phyloP scores from a whole-genome alignment of 2,329 filamentous ascomycete species.

The Catunica adiposa region DNA sequence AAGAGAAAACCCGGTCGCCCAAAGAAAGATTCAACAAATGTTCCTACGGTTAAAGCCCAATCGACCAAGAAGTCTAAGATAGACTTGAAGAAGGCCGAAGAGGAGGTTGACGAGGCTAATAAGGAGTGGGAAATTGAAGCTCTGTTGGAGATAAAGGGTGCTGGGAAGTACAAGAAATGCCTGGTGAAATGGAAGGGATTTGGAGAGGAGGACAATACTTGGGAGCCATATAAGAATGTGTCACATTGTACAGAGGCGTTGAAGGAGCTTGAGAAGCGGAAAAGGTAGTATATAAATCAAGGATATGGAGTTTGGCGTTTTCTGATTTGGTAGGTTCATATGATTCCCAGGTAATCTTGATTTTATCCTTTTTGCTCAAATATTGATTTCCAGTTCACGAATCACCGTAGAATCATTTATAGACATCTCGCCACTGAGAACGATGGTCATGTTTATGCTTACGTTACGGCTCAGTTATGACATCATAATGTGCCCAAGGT shows the following conservation, averaged over 20 bases:
- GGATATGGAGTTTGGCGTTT: background rate
- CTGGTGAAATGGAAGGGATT: conserved; percentile 39
- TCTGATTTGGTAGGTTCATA: no score
- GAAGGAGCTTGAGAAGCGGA: conserved; percentile 22
- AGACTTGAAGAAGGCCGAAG: no score
- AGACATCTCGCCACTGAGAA: no score
- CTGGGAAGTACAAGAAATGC: conserved; percentile 27
- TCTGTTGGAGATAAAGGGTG: conserved; percentile 27
- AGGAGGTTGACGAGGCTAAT: conserved; percentile 9
- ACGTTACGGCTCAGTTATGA: no score
- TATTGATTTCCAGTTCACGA: no score
- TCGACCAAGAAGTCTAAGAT: no score
- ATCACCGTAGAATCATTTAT: no score
- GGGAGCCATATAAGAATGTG: conserved; percentile 36
- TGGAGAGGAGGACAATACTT: conserved; percentile 29
- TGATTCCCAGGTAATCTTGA: no score
- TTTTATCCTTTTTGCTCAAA: no score
- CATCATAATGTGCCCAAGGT: no score
- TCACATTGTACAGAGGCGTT: conserved; percentile 24
- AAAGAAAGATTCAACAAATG: conserved; percentile 15
- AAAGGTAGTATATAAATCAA: background rate
- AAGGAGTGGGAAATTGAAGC: conserved; percentile 32
- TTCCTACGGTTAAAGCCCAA: no score
- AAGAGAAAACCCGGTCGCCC: background rate
- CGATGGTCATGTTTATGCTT: no score